Evolutionary conservation across 179 eudicot species (phyloP).

Genomic region (Nepenthes alata): DNA sequence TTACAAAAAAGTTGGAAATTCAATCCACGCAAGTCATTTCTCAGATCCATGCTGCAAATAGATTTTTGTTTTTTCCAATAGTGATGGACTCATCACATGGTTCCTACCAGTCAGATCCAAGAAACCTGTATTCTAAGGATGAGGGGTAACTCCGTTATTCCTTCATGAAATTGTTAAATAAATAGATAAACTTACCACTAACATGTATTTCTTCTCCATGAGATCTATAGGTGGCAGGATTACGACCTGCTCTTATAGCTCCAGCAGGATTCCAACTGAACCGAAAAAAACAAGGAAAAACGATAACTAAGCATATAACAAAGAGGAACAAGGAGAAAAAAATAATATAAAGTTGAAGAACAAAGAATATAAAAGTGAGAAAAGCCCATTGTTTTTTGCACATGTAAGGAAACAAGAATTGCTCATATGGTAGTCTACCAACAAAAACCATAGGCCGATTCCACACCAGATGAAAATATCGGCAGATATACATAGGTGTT

Average conservation of each 20-base stretch:
- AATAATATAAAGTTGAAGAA: neutral
- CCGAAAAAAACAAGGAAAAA: slow-evolving; percentile 7
- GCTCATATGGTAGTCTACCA: too few relatives aligned
- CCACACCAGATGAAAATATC: too few relatives aligned
- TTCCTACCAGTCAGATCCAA: neutral
- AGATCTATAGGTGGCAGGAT: slow-evolving; percentile 77
- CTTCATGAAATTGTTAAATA: neutral
- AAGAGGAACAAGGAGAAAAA: neutral
- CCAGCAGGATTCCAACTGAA: slow-evolving; percentile 99
- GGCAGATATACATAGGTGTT: too few relatives aligned
- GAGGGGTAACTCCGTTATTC: neutral
- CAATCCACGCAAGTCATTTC: neutral
- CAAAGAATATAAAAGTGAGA: neutral
- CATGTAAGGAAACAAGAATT: neutral
- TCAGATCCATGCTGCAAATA: neutral
- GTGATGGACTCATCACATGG: neutral
- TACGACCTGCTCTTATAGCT: slow-evolving; percentile 76
- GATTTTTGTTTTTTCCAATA: neutral
- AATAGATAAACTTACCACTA: slow-evolving; percentile 42
- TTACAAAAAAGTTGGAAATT: too few relatives aligned
- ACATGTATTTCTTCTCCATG: slow-evolving; percentile 55
- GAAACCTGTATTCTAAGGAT: neutral
- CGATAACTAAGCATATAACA: too few relatives aligned
- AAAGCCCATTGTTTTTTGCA: neutral
- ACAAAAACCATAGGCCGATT: too few relatives aligned